Evolutionary conservation across 257 asterid species (phyloP).

Genomic region (Capsicum chinense): DNA sequence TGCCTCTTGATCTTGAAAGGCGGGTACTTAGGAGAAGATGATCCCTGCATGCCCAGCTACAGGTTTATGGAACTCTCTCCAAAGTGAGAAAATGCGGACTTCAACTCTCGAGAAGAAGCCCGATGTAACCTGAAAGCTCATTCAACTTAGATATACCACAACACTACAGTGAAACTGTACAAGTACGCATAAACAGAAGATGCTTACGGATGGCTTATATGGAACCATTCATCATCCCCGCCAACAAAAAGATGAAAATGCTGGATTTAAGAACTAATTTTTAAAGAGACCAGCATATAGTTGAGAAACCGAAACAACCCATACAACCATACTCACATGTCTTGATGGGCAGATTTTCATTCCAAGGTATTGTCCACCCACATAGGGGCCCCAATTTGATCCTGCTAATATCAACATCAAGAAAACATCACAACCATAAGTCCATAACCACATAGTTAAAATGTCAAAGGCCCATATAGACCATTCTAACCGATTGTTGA

Average conservation of each 20-base stretch:
- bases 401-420: conserved; percentile 42
- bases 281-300: conserved; percentile 21
- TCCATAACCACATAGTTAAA: background rate
- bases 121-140: conserved; percentile 50
- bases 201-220: conserved; percentile 51
- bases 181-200: conserved; percentile 16
- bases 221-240: conserved; percentile 63
- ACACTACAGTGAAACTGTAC: background rate
- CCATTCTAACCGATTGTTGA: conserved; percentile 6
- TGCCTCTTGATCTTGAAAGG: conserved; percentile 52
- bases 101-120: conserved; percentile 42
- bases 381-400: conserved; percentile 57
- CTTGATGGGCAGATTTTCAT: conserved; percentile 37
- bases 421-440: background rate
- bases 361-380: conserved; percentile 55
- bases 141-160: conserved; percentile 21
- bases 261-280: conserved; percentile 24
- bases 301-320: background rate
- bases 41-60: conserved; percentile 30
- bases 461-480: background rate
- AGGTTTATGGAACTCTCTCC: conserved; percentile 25
- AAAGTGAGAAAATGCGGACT: conserved; percentile 33
- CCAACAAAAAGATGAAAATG: conserved; percentile 30
- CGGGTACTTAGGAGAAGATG: conserved; percentile 50
- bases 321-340: conserved; percentile 42